Conservation (phyloP, 306 rosid genomes). For the Abrus pulchellus region DNA sequence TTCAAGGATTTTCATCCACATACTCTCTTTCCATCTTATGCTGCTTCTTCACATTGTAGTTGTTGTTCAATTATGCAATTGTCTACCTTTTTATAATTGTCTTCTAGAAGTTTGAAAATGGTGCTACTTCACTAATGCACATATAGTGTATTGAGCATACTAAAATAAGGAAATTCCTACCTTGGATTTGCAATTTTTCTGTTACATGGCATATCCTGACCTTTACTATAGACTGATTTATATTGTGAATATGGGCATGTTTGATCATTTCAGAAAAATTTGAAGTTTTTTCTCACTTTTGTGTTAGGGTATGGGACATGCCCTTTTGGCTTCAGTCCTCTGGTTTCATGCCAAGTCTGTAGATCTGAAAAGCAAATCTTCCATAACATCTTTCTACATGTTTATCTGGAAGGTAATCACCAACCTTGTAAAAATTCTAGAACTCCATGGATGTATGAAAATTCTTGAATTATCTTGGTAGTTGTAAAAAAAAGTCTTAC, state of each 20-base stretch:
- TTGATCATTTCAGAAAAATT: constrained; percentile 3
- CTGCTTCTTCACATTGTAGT: not conserved
- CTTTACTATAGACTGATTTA: no score
- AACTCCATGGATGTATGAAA: no score
- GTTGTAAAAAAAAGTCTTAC: no score
- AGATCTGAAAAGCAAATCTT: constrained; percentile 70
- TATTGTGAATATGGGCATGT: not conserved
- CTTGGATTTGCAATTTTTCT: not conserved
- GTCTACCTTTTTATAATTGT: not conserved
- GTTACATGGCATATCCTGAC: not conserved
- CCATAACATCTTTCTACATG: constrained; percentile 73
- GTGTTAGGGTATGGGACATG: constrained; percentile 66
- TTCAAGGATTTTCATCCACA: not conserved
- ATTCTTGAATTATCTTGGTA: no score
- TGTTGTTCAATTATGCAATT: not conserved
- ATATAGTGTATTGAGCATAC: not conserved
- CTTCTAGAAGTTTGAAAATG: not conserved
- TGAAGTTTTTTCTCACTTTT: constrained; percentile 38
- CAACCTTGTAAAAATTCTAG: not conserved
- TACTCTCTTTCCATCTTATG: not conserved
- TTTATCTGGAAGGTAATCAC: constrained; percentile 78
- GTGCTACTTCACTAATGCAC: not conserved
- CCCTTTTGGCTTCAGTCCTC: constrained; percentile 59
- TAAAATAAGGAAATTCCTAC: not conserved
- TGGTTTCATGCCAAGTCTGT: constrained; percentile 75